Evolutionary conservation across 306 rosid genomes (phyloP), one percentile per base, ranked within the genome.

Genomic region (Acacia confusa): DNA sequence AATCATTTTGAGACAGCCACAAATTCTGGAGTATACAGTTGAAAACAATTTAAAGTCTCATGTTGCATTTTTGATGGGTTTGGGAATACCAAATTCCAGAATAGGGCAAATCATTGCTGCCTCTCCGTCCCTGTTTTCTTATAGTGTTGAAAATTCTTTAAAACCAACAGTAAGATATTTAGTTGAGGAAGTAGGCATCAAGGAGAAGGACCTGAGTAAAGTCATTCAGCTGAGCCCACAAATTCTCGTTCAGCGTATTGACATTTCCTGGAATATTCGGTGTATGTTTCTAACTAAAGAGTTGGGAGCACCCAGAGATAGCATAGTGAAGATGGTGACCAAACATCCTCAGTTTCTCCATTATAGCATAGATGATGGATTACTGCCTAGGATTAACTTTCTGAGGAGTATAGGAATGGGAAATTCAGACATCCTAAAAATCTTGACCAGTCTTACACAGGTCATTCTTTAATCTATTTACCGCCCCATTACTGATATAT

Each of bases 321-420:
- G 88, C 81, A 73, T 96, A 69, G 98, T 93, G 80, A 96, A 96
- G 89, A 96, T 96, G 99, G 99, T 96, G 44, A 93, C 79, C 0
- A 96, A 92, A 81, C 99, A 96, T 83, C 99, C 99, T 6, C 99
- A 96, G 85, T 89, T 96, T 78, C 98, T 96, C 48, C 98, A 96
- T 84, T 96, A 96, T 86, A 96, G 99, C 88, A 96, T 96, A 32
- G 92, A 91, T 30, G 97, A 84, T 64, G 99, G 99, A 71, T 87
- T 96, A 53, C 87, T 91, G 19, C 99, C 99, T 34, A 89, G 97
- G 88, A 96, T 96, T 86, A 96, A 96, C 78, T 96, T 96, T 86
- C 85, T 96, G 36, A 85, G 98, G 87, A 94, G 97, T 85, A 93
- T 96, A 57, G 99, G 99, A 85, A 96, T 96, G 99, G 80, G 78